Conservation (phyloP, 2,329 filamentous ascomycete species). For the Aspergillus transmontanensis region DNA sequence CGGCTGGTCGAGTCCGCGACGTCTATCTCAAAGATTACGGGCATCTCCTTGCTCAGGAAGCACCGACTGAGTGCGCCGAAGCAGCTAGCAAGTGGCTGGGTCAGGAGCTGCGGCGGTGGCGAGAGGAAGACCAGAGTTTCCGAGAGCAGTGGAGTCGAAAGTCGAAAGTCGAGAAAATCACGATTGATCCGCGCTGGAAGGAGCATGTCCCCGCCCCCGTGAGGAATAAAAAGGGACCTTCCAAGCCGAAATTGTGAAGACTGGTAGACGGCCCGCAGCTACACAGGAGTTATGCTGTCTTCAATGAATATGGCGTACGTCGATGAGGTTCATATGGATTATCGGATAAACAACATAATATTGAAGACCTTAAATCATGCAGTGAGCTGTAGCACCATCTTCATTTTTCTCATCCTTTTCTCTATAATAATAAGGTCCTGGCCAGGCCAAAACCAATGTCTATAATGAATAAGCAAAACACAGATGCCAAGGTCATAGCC, state of each 20-base stretch:
- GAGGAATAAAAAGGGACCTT: constrained; percentile 29
- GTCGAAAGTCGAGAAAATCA: constrained; percentile 57
- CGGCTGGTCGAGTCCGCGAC: constrained; percentile 67
- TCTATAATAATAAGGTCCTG: constrained; percentile 15
- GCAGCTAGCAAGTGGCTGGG: constrained; percentile 60
- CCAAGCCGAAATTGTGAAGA: constrained; percentile 31
- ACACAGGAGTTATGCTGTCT: background rate
- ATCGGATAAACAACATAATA: background rate
- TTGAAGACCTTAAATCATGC: background rate
- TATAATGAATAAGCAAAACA: constrained; percentile 11
- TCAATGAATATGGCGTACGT: background rate
- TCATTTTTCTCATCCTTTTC: constrained; percentile 12
- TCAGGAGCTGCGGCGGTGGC: constrained; percentile 60
- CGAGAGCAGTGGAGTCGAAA: constrained; percentile 56
- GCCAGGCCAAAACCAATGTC: constrained; percentile 13
- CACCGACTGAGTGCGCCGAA: constrained; percentile 66
- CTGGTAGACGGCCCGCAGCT: background rate
- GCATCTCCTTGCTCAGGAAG: constrained; percentile 84
- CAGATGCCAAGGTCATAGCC: background rate
- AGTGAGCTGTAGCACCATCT: constrained; percentile 15
- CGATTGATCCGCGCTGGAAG: constrained; percentile 58
- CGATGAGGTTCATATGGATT: background rate
- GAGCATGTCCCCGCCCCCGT: constrained; percentile 38
- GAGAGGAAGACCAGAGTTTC: constrained; percentile 59
- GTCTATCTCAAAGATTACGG: constrained; percentile 67